Evolutionary conservation across 2,329 filamentous ascomycete species (phyloP), one percentile per base, ranked within the genome.

Genomic region (Ceratocystiopsis sp.): DNA sequence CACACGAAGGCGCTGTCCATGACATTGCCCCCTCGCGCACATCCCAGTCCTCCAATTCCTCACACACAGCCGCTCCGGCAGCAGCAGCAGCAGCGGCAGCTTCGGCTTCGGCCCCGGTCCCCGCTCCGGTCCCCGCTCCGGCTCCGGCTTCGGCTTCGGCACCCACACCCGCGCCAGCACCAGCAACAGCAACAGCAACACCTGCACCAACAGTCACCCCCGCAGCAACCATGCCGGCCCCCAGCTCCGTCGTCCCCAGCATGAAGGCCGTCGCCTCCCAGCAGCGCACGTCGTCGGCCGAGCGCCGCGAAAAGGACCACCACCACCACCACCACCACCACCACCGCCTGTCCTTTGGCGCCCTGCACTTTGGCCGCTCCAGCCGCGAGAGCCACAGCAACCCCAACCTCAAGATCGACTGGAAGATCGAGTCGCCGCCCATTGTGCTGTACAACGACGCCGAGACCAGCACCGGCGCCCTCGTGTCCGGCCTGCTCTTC

Each of bases 401-500:
- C 42, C 54, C 60, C 2, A 61, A 62, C 45, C 64, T 66, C 11
- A 53, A 61, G 2, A 54, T 76, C 16, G 60, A 66, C 46, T 74
- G 69, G 66, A 67, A 63, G 52, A 80, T 95, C 49, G 87, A 95
- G 65, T 93, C 84, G 13, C 85, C 86, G 1, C 87, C 87, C 3
- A 69, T 89, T 16, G 74, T 95, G 38, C 80, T 94, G 62, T 84
- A 91, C 55, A 86, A 86, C 49, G 67, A 71, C 19, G 69, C 83
- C 1, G 71, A 78, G 48, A 71, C 73, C 51, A 94, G 86, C 52
- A 81, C 80, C 3, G 89, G 89, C 45, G 85, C 86, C 8, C 66
- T 95, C 46, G 73, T 95, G 41, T 93, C 85, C 1, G 86, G 86
- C 29, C 82, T 85, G 57, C 66, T 96, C 52, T 75, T 79, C 52